A percentile compares a stretch with the other conserved stretches of the same genome.
Conservation (phyloP, 257 asterid genomes). For the Nicotiana benthamiana region DNA sequence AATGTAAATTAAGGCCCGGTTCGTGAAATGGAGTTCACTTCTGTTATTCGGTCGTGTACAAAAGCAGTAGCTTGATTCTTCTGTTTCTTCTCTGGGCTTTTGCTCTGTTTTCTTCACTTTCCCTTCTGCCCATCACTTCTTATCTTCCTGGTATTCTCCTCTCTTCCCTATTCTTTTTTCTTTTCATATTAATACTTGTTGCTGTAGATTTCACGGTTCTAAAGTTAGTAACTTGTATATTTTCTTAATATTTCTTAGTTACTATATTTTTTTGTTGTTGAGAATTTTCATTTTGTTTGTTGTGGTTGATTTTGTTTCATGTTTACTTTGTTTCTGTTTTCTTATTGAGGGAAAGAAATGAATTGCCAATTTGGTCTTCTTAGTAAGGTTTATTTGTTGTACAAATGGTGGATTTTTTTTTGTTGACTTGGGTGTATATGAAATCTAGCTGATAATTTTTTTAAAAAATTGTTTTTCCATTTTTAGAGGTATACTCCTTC, state of each 20-base stretch:
- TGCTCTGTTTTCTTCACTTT: constrained; percentile 15
- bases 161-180: neutral
- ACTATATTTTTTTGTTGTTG: neutral
- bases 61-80: constrained; percentile 17
- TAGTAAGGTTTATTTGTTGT: neutral
- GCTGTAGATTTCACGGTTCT: neutral
- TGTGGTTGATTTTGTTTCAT: neutral
- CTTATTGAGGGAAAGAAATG: neutral
- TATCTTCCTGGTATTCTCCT: constrained; percentile 27
- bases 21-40: neutral
- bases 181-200: neutral
- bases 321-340: neutral
- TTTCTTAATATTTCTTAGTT: neutral
- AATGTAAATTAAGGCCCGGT: too few species aligned
- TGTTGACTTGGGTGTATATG: neutral
- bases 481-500: neutral
- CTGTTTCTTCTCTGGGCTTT: neutral
- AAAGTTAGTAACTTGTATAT: neutral
- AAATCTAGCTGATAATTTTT: neutral
- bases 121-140: constrained; percentile 45
- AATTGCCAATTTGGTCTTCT: neutral
- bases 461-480: neutral
- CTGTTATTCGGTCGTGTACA: constrained; percentile 2
- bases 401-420: neutral
- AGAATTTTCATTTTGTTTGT: neutral